Base-by-base conservation (phyloP, 2,329 filamentous ascomycete species). In the Cryphonectria japonica region DNA sequence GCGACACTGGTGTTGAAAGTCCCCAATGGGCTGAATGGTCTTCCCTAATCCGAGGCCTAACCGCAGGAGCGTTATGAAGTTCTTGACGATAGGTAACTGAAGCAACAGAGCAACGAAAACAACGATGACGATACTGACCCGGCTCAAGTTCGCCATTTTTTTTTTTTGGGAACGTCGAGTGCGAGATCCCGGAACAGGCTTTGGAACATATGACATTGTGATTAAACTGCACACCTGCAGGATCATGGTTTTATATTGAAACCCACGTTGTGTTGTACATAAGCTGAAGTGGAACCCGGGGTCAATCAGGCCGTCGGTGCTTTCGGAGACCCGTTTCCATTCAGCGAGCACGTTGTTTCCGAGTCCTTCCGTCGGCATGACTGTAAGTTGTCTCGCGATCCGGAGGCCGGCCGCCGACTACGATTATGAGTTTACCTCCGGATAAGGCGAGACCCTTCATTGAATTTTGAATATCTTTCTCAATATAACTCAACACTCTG, bases 1-100 rank as follows among this genome's bases (percentile, higher is more conserved):
- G 2, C 75, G 78, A 63, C 78, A 79, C 13, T 72, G 71, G 72
- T 79, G 78, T 29, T 77, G 75, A 57, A 79, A 79, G 54, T 77
- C 74, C 60, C 71, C 69, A 22, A 79, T 72, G 11, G 77, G 76
- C 66, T 78, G 76, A 32, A 76, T 65, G 0, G 68, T 73, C 69
- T 71, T 75, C 19, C 75, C 76, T n/a, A 78, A 63, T 0, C 76
- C 77, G 6, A 76, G 50, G 57, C 67, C 73, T 13, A 78, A 54
- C 57, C 66, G 71, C 26, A 78, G 66, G 19, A 75, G 43, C 11
- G 46, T 54, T 16, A 60, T n/a, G 34, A 63, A 43, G 9, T 63
- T 70, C 19, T 41, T 32, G 41, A 34, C 41, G 11, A 59, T 14
- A 11, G 69, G 29, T 2, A 70, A 26, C 29, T 70, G 69, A 13